These are phyloP conservation scores for Phoma sp. DNA, from an alignment of 2,329 filamentous ascomycete genomes.

Conservation along the genomic window DNA sequence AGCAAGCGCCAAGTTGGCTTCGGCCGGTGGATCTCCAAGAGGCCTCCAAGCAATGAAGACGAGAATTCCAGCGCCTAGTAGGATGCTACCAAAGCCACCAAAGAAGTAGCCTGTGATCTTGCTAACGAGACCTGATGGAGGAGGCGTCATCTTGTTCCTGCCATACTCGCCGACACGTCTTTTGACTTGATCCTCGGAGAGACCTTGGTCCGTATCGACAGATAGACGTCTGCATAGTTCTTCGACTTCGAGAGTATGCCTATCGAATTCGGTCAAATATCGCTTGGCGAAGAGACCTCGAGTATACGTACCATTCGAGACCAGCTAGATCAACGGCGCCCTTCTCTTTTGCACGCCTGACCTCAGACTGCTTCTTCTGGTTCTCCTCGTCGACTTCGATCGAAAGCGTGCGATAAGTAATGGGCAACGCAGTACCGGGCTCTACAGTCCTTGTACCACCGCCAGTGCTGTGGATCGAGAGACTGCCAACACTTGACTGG, in stretches of 20 bases:
- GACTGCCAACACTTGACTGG: slow-evolving; percentile 46
- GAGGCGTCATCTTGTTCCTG: slow-evolving; percentile 69
- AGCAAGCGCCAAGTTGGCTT: slow-evolving; percentile 74
- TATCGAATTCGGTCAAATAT: background rate
- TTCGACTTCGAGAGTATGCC: slow-evolving; percentile 65
- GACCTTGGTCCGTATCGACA: slow-evolving; percentile 62
- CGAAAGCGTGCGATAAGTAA: slow-evolving; percentile 53
- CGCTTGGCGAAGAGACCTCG: background rate
- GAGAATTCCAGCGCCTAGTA: slow-evolving; percentile 71
- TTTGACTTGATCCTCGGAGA: slow-evolving; percentile 65
- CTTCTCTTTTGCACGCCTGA: slow-evolving; percentile 44
- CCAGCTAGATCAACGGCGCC: slow-evolving; percentile 52
- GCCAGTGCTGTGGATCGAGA: slow-evolving; percentile 43
- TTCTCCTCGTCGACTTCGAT: slow-evolving; percentile 51
- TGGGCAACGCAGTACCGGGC: slow-evolving; percentile 52
- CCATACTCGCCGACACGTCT: slow-evolving; percentile 66
- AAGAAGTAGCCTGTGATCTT: slow-evolving; percentile 75
- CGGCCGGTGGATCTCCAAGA: slow-evolving; percentile 72
- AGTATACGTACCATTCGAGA: slow-evolving; percentile 60
- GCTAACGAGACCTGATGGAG: slow-evolving; percentile 65
- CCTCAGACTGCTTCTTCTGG: slow-evolving; percentile 34
- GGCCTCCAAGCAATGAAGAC: slow-evolving; percentile 81
- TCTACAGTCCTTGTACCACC: slow-evolving; percentile 48
- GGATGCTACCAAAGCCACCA: slow-evolving; percentile 75
- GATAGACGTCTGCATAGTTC: slow-evolving; percentile 67